Evolutionary conservation across 768 basidiomycete genomes (phyloP).

Genomic region (Omphalotus guepiniiformis): DNA sequence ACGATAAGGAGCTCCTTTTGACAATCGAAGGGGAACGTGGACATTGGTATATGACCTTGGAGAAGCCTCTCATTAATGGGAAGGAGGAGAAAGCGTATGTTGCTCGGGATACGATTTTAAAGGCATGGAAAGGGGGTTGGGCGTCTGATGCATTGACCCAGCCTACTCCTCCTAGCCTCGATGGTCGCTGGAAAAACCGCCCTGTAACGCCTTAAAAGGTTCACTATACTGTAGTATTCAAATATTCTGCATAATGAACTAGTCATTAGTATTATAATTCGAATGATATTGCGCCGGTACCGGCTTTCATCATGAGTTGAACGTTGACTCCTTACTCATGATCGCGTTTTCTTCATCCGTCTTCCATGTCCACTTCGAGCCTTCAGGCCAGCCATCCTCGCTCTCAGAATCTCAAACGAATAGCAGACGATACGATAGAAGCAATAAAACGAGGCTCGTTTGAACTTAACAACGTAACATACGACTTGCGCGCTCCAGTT

Average conservation of each 20-base stretch:
- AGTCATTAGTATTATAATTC: neutral
- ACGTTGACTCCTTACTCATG: neutral
- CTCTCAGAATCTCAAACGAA: constrained; percentile 25
- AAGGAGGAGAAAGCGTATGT: constrained; percentile 11
- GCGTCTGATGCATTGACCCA: constrained; percentile 2
- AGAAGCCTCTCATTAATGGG: constrained; percentile 24
- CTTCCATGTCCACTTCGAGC: neutral
- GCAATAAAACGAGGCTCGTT: constrained; percentile 45
- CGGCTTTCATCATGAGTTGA: neutral
- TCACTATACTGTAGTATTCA: neutral
- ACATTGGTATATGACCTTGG: constrained; percentile 31
- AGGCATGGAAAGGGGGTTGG: constrained; percentile 21
- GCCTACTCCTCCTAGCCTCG: neutral
- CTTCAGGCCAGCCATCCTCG: neutral
- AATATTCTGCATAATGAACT: neutral
- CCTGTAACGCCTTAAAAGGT: neutral
- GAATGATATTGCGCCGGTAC: neutral
- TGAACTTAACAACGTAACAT: constrained; percentile 21
- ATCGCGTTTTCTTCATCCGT: neutral
- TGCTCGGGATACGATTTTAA: constrained; percentile 24
- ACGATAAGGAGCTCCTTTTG: constrained; percentile 28
- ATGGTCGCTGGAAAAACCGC: neutral
- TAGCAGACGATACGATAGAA: constrained; percentile 48
- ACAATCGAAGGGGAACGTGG: constrained; percentile 24
- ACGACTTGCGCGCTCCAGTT: constrained; percentile 24